Conservation (phyloP, 1,284 basidiomycete species). For the Cutaneotrichosporon sp. region DNA sequence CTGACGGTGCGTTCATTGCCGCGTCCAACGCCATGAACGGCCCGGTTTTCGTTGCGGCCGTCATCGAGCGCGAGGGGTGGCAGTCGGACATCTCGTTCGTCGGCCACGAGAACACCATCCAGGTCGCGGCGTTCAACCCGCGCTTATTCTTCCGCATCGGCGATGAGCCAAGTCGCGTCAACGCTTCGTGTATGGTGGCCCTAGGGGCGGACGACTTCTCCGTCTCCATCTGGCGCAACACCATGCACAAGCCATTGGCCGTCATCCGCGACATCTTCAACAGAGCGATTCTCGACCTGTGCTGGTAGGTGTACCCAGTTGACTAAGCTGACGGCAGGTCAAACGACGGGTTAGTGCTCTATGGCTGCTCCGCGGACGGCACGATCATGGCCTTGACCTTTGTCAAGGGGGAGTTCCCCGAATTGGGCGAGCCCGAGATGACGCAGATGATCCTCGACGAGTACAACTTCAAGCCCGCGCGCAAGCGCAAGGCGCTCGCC, state of each 20-base stretch:
- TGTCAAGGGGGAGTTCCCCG: slow-evolving; percentile 74
- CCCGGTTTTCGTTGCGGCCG: slow-evolving; percentile 95
- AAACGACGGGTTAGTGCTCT: slow-evolving; percentile 85
- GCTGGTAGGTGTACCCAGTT: slow-evolving; percentile 61
- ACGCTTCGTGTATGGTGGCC: slow-evolving; percentile 65
- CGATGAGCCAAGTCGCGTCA: slow-evolving; percentile 33
- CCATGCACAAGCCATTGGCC: slow-evolving; percentile 81
- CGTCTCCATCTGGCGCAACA: slow-evolving; percentile 91
- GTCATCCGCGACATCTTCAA: slow-evolving; percentile 94
- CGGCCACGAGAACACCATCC: slow-evolving; percentile 96
- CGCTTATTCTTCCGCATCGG: slow-evolving; percentile 80
- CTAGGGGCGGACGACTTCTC: slow-evolving; percentile 79
- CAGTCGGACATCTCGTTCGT: slow-evolving; percentile 88
- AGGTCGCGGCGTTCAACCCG: slow-evolving; percentile 92
- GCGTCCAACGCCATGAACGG: slow-evolving; percentile 97
- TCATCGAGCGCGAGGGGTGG: slow-evolving; percentile 86
- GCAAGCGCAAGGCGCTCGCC: slow-evolving; percentile 17
- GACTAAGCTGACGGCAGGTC: slow-evolving; percentile 62
- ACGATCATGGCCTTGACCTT: slow-evolving; percentile 87
- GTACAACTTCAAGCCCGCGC: slow-evolving; percentile 63
- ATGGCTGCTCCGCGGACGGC: slow-evolving; percentile 94
- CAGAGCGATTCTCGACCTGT: slow-evolving; percentile 90
- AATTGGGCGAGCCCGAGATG: slow-evolving; percentile 71
- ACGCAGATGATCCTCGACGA: slow-evolving; percentile 76
- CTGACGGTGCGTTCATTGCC: slow-evolving; percentile 96